Percentiles rank a stretch among this genome's conserved stretches.
Conservation (phyloP, 371 early-diverging fungal genomes). For the Mucor lusitanicus region DNA sequence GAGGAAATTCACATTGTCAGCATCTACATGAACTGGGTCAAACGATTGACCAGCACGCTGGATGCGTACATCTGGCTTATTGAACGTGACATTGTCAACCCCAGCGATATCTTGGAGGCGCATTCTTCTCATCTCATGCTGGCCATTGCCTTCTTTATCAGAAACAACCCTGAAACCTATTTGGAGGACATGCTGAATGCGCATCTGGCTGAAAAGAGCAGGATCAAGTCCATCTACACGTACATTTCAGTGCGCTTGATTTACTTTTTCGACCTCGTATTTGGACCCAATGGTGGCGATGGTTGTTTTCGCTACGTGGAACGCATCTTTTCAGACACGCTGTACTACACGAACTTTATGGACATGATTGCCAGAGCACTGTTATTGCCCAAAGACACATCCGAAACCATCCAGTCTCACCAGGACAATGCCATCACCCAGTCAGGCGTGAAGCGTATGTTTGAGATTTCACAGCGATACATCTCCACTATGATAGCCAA, state of each 20-base stretch:
- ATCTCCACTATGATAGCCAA: slow-evolving; percentile 15
- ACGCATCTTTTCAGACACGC: not conserved
- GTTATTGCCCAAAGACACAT: slow-evolving; percentile 28
- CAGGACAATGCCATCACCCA: slow-evolving; percentile 23
- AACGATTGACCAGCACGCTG: slow-evolving; percentile 26
- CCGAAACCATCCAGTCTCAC: slow-evolving; percentile 27
- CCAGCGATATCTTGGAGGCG: not conserved
- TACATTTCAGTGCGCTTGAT: slow-evolving; percentile 22
- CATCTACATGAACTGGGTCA: slow-evolving; percentile 26
- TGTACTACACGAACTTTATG: slow-evolving; percentile 10
- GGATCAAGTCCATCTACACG: slow-evolving; percentile 17
- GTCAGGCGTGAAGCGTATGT: slow-evolving; percentile 15
- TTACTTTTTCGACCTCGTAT: slow-evolving; percentile 21
- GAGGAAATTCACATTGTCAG: not conserved
- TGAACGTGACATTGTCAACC: slow-evolving; percentile 26
- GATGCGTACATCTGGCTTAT: slow-evolving; percentile 49
- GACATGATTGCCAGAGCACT: slow-evolving; percentile 20
- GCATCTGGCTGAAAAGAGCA: slow-evolving; percentile 14
- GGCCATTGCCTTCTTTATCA: slow-evolving; percentile 16
- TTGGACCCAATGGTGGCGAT: not conserved
- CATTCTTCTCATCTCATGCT: slow-evolving; percentile 15
- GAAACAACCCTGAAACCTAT: slow-evolving; percentile 7
- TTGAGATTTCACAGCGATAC: slow-evolving; percentile 12
- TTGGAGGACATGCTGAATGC: slow-evolving; percentile 4
- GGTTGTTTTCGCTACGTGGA: slow-evolving; percentile 6